Conservation (phyloP, 768 basidiomycete genomes). For the Lactifluus subvellereus region DNA sequence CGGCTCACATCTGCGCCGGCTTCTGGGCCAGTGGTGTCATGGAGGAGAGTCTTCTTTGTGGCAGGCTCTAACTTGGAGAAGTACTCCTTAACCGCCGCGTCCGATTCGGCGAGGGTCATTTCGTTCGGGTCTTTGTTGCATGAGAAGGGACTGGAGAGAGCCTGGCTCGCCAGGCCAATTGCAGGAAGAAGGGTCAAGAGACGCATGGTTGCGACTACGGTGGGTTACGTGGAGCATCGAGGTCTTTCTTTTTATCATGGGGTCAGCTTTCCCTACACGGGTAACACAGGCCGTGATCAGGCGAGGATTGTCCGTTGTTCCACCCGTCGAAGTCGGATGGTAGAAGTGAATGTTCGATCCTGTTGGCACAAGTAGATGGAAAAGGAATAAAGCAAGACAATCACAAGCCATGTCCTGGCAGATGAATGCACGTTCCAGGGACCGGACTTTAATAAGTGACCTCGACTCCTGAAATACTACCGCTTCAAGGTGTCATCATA, state of each 20-base stretch:
- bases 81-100: slow-evolving; percentile 7
- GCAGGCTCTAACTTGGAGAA: slow-evolving; percentile 10
- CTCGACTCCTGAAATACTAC: background rate
- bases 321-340: background rate
- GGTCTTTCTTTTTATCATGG: background rate
- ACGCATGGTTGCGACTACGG: slow-evolving; percentile 5
- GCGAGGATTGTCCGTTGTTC: background rate
- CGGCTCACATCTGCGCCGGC: slow-evolving; percentile 18
- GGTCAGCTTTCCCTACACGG: background rate
- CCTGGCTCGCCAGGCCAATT: slow-evolving; percentile 3
- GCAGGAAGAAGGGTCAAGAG: slow-evolving; percentile 5
- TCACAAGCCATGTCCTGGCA: background rate
- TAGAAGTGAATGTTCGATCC: background rate
- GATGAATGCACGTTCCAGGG: background rate
- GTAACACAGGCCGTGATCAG: background rate
- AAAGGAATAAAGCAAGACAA: background rate
- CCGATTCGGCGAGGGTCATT: slow-evolving; percentile 5
- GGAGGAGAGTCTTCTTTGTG: slow-evolving; percentile 6
- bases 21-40: slow-evolving; percentile 19
- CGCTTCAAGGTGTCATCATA: background rate
- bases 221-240: background rate
- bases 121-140: slow-evolving; percentile 1
- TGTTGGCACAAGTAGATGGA: background rate
- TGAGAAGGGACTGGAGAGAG: background rate
- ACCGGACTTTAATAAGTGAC: background rate